A percentile compares a stretch with the other conserved stretches of the same genome.
phyloP scores from a whole-genome alignment of 2,329 filamentous ascomycete genomes.

The Anthostomella pinea region DNA sequence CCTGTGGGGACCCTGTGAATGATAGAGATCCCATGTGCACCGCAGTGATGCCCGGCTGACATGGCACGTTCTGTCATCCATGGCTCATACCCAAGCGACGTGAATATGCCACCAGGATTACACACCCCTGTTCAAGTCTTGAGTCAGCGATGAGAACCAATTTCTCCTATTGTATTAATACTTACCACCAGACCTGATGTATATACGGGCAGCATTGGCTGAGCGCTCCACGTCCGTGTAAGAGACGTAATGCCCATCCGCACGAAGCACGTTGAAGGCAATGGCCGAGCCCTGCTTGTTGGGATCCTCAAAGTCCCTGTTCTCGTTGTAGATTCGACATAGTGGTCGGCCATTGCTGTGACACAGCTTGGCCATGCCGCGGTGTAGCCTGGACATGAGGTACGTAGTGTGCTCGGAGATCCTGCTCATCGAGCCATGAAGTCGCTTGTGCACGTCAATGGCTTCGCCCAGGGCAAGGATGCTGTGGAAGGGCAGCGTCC shows the following conservation, averaged over 20 bases:
- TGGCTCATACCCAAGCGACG: conserved; percentile 48
- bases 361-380: conserved; percentile 43
- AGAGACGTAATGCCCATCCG: conserved; percentile 51
- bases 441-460: conserved; percentile 51
- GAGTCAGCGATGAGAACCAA: conserved; percentile 8
- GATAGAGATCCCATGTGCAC: conserved; percentile 49
- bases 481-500: conserved; percentile 63
- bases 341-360: conserved; percentile 53
- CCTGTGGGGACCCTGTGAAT: conserved; percentile 54
- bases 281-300: conserved; percentile 58
- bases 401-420: conserved; percentile 57
- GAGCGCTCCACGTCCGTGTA: conserved; percentile 58
- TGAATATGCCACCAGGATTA: conserved; percentile 45
- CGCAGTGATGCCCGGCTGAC: conserved; percentile 57
- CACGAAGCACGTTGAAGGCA: conserved; percentile 59
- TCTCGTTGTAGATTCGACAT: conserved; percentile 54
- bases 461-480: conserved; percentile 62
- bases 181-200: conserved; percentile 56
- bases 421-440: conserved; percentile 58
- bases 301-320: conserved; percentile 48
- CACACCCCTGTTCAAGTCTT: conserved; percentile 41
- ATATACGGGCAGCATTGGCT: conserved; percentile 55
- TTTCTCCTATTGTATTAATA: conserved; percentile 3
- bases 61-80: conserved; percentile 54
- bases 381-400: conserved; percentile 49